Evolutionary conservation across 2,329 filamentous ascomycete species (phyloP).

Genomic region (Nectriaceae sp.): DNA sequence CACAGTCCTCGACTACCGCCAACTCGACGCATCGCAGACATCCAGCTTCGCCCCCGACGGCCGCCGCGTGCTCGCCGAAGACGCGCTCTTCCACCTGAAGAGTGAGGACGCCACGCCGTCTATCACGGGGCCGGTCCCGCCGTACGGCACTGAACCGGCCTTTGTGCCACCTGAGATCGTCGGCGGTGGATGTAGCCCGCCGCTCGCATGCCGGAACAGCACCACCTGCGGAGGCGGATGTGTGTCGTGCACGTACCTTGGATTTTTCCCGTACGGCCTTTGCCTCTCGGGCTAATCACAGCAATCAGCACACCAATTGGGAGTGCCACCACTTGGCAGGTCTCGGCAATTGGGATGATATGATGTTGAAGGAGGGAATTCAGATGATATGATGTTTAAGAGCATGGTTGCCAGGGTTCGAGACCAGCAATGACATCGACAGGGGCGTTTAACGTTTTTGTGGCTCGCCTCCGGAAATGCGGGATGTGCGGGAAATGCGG

Average conservation of each 20-base stretch:
- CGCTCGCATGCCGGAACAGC: constrained; percentile 13
- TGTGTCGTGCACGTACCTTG: constrained; percentile 15
- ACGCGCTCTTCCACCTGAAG: neutral
- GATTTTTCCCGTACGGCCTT: constrained; percentile 14
- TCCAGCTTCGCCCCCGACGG: constrained; percentile 5
- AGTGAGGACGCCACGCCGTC: neutral
- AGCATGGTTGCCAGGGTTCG: no score
- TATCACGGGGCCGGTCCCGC: neutral
- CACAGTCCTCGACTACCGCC: constrained; percentile 7
- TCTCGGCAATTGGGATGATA: no score
- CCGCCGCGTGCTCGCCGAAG: neutral
- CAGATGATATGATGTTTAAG: no score
- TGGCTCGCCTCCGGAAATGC: no score
- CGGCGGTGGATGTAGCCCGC: constrained; percentile 11
- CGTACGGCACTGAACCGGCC: constrained; percentile 4
- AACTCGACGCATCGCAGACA: neutral
- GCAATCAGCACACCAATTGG: no score
- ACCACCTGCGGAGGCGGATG: constrained; percentile 12
- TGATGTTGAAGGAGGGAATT: no score
- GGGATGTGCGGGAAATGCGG: no score
- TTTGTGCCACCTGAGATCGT: constrained; percentile 4
- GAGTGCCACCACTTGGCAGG: no score
- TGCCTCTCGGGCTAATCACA: constrained; percentile 11
- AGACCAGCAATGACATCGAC: no score
- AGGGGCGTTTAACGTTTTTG: no score